Evolutionary conservation across 768 basidiomycete genomes (phyloP).

Genomic region (Pholiota conissans): DNA sequence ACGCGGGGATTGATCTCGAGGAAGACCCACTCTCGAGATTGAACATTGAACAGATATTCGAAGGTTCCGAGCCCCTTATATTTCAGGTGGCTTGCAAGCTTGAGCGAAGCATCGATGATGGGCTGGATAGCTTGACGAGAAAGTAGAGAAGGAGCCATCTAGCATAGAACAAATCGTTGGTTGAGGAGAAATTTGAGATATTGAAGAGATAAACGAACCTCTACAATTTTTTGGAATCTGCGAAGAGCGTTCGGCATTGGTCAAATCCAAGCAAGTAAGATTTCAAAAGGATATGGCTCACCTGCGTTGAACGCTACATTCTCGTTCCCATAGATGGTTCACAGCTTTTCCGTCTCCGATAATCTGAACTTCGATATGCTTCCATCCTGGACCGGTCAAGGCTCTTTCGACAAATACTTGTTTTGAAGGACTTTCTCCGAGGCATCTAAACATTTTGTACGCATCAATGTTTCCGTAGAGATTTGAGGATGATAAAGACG

Average conservation of each 20-base stretch:
- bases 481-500: neutral
- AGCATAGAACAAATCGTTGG: neutral
- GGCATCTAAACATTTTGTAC: conserved; percentile 22
- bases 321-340: conserved; percentile 87
- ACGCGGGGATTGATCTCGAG: conserved; percentile 92
- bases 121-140: conserved; percentile 66
- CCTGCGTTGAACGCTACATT: conserved; percentile 88
- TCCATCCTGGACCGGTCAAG: conserved; percentile 68
- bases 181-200: neutral
- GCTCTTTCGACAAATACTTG: conserved; percentile 84
- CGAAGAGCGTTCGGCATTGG: no score
- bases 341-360: conserved; percentile 76
- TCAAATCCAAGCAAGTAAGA: no score
- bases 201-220: conserved; percentile 41
- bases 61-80: conserved; percentile 89
- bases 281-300: no score
- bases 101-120: conserved; percentile 74
- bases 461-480: neutral
- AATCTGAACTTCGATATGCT: conserved; percentile 88
- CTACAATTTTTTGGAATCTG: conserved; percentile 81
- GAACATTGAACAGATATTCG: conserved; percentile 80
- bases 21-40: conserved; percentile 79
- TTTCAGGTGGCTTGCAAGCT: conserved; percentile 70
- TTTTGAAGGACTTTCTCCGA: conserved; percentile 38
- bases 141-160: conserved; percentile 75